Conservation (phyloP, 139 green algal species). For the Coelastrella sp. region DNA sequence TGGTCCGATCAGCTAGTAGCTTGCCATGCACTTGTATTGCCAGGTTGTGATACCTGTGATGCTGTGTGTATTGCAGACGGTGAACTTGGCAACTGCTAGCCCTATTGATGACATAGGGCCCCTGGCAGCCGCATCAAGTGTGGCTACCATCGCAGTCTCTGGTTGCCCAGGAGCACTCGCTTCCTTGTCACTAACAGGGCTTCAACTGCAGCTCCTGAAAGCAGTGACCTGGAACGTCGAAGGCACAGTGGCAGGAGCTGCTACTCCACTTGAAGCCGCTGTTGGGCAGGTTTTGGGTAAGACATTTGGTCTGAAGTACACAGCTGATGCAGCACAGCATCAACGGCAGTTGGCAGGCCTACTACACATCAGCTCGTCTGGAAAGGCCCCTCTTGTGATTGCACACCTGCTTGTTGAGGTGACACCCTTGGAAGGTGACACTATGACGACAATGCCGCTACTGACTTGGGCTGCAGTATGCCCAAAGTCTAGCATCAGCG, state of each 20-base stretch:
- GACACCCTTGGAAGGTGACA: not conserved
- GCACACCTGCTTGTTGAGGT: slow-evolving; percentile 11
- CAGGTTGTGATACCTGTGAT: not conserved
- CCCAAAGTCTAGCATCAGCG: not conserved
- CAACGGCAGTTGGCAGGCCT: not conserved
- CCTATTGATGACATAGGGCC: not conserved
- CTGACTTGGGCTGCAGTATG: not conserved
- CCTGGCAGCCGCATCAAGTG: not conserved
- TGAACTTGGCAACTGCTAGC: slow-evolving; percentile 21
- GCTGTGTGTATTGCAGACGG: not conserved
- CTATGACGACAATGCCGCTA: not conserved
- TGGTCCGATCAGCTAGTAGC: too few species aligned
- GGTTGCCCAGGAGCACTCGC: slow-evolving; percentile 35
- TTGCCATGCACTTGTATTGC: too few species aligned
- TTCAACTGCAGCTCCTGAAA: slow-evolving; percentile 14
- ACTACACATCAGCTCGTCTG: not conserved
- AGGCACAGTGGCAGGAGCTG: not conserved
- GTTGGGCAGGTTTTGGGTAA: not conserved
- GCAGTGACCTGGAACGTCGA: not conserved
- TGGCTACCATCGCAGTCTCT: not conserved
- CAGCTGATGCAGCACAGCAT: not conserved
- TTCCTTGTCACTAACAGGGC: not conserved
- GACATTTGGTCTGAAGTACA: not conserved
- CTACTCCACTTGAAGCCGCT: not conserved
- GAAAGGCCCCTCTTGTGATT: not conserved